phyloP scores from a whole-genome alignment of 1,284 basidiomycete species.

The Tranzscheliella williamsii region DNA sequence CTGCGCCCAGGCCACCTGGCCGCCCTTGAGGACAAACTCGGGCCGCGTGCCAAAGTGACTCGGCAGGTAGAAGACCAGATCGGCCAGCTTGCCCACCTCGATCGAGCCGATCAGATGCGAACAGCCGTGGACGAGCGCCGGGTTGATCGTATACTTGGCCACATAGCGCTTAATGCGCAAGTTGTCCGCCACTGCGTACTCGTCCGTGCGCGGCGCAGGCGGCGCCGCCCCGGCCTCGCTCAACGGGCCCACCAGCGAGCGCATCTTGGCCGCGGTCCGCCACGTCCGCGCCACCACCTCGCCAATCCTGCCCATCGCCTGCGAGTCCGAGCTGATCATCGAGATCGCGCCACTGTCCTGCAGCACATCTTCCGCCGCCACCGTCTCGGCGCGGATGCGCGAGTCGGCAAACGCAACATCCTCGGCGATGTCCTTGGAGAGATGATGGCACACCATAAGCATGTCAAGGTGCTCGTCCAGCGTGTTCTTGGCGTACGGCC shows the following conservation, averaged over 20 bases:
- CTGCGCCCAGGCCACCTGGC: constrained; percentile 86
- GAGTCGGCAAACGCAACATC: constrained; percentile 97
- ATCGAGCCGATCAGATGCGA: constrained; percentile 85
- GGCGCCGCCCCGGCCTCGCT: constrained; percentile 37
- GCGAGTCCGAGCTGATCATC: constrained; percentile 93
- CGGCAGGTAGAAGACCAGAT: constrained; percentile 92
- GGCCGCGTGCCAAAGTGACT: constrained; percentile 89
- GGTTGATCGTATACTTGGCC: constrained; percentile 96
- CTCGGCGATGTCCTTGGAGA: constrained; percentile 68
- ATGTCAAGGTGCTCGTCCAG: constrained; percentile 97
- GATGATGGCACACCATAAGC: constrained; percentile 76
- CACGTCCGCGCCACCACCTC: constrained; percentile 92
- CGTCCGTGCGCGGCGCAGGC: background rate
- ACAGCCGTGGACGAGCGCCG: constrained; percentile 92
- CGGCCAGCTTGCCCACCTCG: constrained; percentile 80
- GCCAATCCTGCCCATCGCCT: constrained; percentile 93
- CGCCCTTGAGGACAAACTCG: constrained; percentile 90
- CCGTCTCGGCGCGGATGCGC: constrained; percentile 91
- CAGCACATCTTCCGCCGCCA: constrained; percentile 95
- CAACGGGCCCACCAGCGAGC: constrained; percentile 75
- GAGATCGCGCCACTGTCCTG: constrained; percentile 91
- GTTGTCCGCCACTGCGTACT: constrained; percentile 72
- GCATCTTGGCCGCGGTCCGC: constrained; percentile 96
- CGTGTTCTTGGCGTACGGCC: constrained; percentile 89
- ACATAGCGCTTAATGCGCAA: constrained; percentile 95